Evolutionary conservation across 2,329 filamentous ascomycete genomes (phyloP).

Genomic region (Neocucurbitaria cava): DNA sequence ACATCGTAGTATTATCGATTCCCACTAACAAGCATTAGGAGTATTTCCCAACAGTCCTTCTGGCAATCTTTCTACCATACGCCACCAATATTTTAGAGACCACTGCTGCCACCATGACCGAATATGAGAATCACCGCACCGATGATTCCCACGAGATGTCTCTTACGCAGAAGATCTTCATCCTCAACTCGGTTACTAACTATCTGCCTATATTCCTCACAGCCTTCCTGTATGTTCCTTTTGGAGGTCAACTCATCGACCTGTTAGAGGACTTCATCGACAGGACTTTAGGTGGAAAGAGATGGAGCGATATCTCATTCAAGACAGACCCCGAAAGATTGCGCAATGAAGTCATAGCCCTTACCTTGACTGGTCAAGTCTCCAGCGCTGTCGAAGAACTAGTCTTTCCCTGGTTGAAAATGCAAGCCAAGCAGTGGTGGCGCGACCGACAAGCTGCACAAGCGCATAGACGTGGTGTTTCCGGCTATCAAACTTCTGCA

Average conservation of each 20-base stretch:
- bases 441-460: constrained; percentile 29
- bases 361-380: constrained; percentile 44
- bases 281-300: constrained; percentile 14
- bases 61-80: constrained; percentile 39
- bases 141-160: constrained; percentile 42
- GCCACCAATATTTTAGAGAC: constrained; percentile 36
- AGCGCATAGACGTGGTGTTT: constrained; percentile 4
- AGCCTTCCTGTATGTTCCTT: constrained; percentile 43
- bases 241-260: constrained; percentile 33
- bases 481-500: neutral
- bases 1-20: no score
- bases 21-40: constrained; percentile 29
- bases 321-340: constrained; percentile 36
- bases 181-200: constrained; percentile 45
- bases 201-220: constrained; percentile 46
- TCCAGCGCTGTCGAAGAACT: constrained; percentile 40
- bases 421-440: constrained; percentile 36
- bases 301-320: constrained; percentile 23
- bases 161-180: constrained; percentile 44
- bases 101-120: constrained; percentile 37
- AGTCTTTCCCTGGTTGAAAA: constrained; percentile 39
- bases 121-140: constrained; percentile 46
- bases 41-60: constrained; percentile 41
- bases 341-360: constrained; percentile 43
- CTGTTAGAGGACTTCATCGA: constrained; percentile 29